Conservation (phyloP, 78 protist species). For the Polysphondylium violaceum region DNA sequence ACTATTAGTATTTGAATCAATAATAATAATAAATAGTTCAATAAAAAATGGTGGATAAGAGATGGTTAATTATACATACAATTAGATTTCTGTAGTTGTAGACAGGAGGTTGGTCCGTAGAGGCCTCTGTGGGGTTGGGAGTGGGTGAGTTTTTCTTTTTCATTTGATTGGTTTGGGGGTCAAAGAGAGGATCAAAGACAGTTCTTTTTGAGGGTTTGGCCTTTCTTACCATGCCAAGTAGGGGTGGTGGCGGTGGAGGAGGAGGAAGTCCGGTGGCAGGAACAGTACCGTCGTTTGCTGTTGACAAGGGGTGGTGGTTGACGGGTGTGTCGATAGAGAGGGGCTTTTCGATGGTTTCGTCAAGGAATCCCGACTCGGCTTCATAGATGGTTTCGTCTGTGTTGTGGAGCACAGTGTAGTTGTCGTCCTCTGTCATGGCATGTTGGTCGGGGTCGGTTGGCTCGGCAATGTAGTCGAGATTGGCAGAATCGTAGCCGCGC, state of each 20-base stretch:
- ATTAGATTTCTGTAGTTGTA: not conserved
- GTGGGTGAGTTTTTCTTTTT: not conserved
- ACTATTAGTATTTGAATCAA: not conserved
- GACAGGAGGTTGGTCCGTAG: too few relatives aligned
- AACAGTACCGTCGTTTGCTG: not conserved
- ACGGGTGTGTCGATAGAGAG: slow-evolving; percentile 1
- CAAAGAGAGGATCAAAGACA: slow-evolving; percentile 37
- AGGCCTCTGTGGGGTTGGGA: not conserved
- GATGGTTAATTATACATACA: too few relatives aligned
- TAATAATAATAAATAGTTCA: not conserved
- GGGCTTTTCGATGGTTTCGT: slow-evolving; percentile 38
- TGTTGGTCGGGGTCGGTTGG: not conserved
- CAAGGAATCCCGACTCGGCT: not conserved
- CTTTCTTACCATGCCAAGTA: not conserved
- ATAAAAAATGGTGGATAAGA: too few relatives aligned
- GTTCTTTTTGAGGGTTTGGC: slow-evolving; percentile 55
- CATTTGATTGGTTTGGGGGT: not conserved
- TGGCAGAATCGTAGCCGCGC: not conserved
- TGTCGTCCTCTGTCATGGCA: not conserved
- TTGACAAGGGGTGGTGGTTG: slow-evolving; percentile 30
- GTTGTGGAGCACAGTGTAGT: not conserved
- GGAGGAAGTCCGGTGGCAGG: not conserved
- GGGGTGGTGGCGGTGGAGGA: slow-evolving; percentile 53
- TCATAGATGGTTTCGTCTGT: not conserved
- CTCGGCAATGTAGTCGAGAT: not conserved